Conservation (phyloP, 2,329 filamentous ascomycete species). For the Aureobasidium melanogenum region DNA sequence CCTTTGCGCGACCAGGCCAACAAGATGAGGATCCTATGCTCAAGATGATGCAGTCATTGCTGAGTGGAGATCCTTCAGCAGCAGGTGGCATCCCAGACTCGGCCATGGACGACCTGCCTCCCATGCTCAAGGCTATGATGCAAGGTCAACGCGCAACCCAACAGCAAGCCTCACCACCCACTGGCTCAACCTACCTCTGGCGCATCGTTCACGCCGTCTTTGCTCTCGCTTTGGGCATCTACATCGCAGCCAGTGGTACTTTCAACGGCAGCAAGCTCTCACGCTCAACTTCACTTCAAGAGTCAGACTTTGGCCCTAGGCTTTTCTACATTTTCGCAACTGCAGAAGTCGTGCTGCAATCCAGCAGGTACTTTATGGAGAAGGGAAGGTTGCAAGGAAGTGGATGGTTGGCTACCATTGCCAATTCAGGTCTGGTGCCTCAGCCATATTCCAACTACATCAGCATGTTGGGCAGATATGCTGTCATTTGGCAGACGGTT, state of each 20-base stretch:
- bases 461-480: conserved; percentile 54
- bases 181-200: conserved; percentile 51
- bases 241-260: conserved; percentile 58
- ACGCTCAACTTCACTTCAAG: conserved; percentile 33
- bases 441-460: conserved; percentile 54
- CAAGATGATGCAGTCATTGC: conserved; percentile 68
- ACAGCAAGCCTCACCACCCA: conserved; percentile 27
- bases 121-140: conserved; percentile 38
- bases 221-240: conserved; percentile 59
- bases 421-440: conserved; percentile 52
- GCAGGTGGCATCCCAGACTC: conserved; percentile 32
- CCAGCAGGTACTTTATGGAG: conserved; percentile 62
- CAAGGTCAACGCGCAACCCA: conserved; percentile 29
- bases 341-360: conserved; percentile 63
- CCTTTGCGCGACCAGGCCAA: conserved; percentile 20
- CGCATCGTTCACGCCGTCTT: conserved; percentile 65
- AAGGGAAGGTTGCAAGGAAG: conserved; percentile 47
- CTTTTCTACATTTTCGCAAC: conserved; percentile 80
- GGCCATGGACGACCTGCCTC: conserved; percentile 33
- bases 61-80: conserved; percentile 26
- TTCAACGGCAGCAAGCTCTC: conserved; percentile 59
- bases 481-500: conserved; percentile 62
- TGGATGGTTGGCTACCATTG: conserved; percentile 56
- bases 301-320: conserved; percentile 36
- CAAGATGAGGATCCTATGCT: conserved; percentile 56